Conservation (phyloP, 306 rosid genomes). For the Arachis hypogaea region DNA sequence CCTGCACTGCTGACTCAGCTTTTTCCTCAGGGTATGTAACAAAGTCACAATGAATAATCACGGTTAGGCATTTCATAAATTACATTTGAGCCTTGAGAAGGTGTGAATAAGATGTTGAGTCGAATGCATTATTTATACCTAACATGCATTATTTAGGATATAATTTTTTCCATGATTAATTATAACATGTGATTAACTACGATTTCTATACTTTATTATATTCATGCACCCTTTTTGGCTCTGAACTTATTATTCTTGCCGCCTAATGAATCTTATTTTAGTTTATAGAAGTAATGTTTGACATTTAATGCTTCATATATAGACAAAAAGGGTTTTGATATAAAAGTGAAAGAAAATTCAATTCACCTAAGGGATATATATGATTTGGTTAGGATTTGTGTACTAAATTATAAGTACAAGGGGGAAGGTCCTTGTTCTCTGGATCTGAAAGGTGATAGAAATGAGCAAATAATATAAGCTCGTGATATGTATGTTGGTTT, state of each 20-base stretch:
- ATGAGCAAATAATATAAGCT: constrained; percentile 4
- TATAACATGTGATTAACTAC: neutral
- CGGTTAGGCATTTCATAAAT: too few relatives aligned
- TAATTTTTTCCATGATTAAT: constrained; percentile 5
- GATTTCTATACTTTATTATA: neutral
- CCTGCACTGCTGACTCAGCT: too few relatives aligned
- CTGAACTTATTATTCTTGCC: neutral
- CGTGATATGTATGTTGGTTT: neutral
- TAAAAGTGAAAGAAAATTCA: neutral
- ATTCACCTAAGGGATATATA: neutral
- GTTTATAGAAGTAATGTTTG: neutral
- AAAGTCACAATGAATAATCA: too few relatives aligned
- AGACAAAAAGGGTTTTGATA: neutral
- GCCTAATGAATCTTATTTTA: neutral
- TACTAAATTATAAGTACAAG: neutral
- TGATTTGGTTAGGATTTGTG: constrained; percentile 8
- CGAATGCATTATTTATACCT: too few relatives aligned
- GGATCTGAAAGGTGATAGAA: constrained; percentile 14
- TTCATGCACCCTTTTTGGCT: neutral
- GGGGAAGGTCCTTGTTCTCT: constrained; percentile 29
- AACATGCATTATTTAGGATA: neutral
- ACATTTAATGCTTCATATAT: neutral
- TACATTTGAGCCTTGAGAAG: too few relatives aligned
- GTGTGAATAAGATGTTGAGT: too few relatives aligned
- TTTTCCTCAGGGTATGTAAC: too few relatives aligned